Evolutionary conservation across 2,329 filamentous ascomycete species (phyloP), one percentile per base, ranked within the genome.

Genomic region (Mycosphaerella arachidis): DNA sequence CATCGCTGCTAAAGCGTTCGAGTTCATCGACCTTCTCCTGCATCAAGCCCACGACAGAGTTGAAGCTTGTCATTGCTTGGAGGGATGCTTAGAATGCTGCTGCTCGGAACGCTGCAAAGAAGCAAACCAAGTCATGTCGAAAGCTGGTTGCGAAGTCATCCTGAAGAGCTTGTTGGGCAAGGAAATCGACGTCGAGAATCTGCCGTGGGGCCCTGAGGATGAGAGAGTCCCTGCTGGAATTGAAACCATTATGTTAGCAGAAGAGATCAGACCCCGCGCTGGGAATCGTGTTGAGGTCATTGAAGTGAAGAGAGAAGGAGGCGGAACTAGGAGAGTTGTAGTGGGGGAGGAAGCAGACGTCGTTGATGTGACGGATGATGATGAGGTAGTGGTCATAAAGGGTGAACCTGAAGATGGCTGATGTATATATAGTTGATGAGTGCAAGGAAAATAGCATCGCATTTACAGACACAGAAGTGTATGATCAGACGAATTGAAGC

Each of bases 1-100:
- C 0, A 95, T 97, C 67, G 91, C 89, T 63, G 90, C 88, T 43
- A 97, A 96, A 72, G 93, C 92, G 0, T 97, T 97, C 70, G 93
- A 97, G 69, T 95, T 96, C 70, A 81, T 96, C 20, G 91, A 96
- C 69, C 73, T 88, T 35, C 77, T 97, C 35, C 81, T 97, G 1
- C 78, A 78, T 20, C 88, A 92, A 70, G 93, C 92, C 0, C 82
- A 94, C 40, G 81, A 85, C 58, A 81, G 94, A 7, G 86, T 97
- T 6, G 86, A 90, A 70, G 81, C 79, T 1, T 99, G 94, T 69
- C 78, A 81, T 43, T 97, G 92, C 70, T 75, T 85, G 10, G 84
- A 88, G 59, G 94, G 94, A 0, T 97, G 94, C 74, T 77, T 93
- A 24, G 93, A 96, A 74, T 99, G 94, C 74, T 92, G 95, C 48